Percentiles rank a stretch among this genome's conserved stretches.
These are phyloP conservation scores for Talaromyces sp. DNA, from an alignment of 2,329 filamentous ascomycete species.

Conservation along the genomic window DNA sequence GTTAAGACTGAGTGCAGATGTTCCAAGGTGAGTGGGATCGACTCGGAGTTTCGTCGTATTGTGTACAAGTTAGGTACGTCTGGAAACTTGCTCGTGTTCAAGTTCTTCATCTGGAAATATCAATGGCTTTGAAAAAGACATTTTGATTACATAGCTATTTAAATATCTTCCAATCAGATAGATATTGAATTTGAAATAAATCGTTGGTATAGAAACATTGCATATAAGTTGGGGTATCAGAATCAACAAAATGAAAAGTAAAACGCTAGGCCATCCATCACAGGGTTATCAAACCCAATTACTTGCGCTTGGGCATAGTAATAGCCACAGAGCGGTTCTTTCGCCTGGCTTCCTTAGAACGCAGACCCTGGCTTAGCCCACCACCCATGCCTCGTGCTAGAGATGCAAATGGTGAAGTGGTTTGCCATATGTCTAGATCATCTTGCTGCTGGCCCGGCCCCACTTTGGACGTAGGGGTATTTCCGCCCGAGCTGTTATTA, in stretches of 20 bases:
- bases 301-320: slow-evolving; percentile 12
- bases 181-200: too few relatives aligned
- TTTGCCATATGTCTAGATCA: slow-evolving; percentile 41
- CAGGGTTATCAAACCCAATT: neutral
- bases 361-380: slow-evolving; percentile 45
- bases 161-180: too few relatives aligned
- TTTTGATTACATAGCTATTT: too few relatives aligned
- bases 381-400: slow-evolving; percentile 47
- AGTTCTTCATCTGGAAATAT: too few relatives aligned
- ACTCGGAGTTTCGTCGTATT: too few relatives aligned
- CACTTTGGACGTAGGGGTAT: slow-evolving; percentile 12
- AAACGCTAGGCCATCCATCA: neutral
- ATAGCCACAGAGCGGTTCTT: slow-evolving; percentile 26
- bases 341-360: slow-evolving; percentile 34
- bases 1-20: neutral
- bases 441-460: slow-evolving; percentile 34
- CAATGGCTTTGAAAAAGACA: too few relatives aligned
- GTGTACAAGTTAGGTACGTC: too few relatives aligned
- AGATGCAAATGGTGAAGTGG: slow-evolving; percentile 40
- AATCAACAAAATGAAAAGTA: neutral
- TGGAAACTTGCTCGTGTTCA: too few relatives aligned
- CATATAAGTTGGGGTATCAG: neutral
- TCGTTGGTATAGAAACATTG: neutral
- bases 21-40: too few relatives aligned
- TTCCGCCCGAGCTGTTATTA: slow-evolving; percentile 14